These are phyloP conservation scores for Apiospora kogelbergensis DNA, from an alignment of 2,329 filamentous ascomycete species.

Conservation along the genomic window DNA sequence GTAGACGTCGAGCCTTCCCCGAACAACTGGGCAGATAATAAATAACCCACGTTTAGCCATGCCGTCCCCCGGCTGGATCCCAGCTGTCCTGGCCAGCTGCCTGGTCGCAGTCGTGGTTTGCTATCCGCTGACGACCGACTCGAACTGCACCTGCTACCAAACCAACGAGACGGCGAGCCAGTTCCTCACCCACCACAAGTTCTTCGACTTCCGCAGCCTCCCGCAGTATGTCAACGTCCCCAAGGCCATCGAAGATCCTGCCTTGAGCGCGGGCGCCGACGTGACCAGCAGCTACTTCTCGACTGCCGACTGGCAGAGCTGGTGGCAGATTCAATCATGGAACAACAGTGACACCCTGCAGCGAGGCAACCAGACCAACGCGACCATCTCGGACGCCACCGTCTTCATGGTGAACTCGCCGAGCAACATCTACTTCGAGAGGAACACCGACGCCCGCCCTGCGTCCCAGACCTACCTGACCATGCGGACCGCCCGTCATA, in stretches of 20 bases:
- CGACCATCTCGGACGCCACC: constrained; percentile 18
- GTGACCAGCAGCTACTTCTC: constrained; percentile 33
- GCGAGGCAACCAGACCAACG: constrained; percentile 5
- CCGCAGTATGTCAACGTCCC: constrained; percentile 35
- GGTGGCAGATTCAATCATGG: constrained; percentile 34
- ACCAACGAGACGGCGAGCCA: constrained; percentile 40
- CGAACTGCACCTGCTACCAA: constrained; percentile 44
- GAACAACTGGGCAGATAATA: background rate
- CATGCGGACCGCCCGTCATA: constrained; percentile 45
- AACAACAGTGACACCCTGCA: constrained; percentile 25
- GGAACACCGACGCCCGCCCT: constrained; percentile 30
- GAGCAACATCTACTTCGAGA: constrained; percentile 46
- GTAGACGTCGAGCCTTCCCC: background rate
- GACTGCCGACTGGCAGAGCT: constrained; percentile 27
- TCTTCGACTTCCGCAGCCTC: constrained; percentile 51
- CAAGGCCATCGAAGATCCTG: constrained; percentile 23
- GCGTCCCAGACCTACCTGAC: constrained; percentile 43
- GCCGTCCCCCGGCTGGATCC: background rate
- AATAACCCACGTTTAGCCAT: background rate
- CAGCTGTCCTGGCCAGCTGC: background rate
- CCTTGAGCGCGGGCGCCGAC: constrained; percentile 26
- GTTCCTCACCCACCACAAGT: constrained; percentile 45
- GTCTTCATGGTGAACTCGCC: constrained; percentile 37
- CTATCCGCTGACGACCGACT: constrained; percentile 23
- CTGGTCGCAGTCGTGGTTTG: background rate